Evolutionary conservation across 768 basidiomycete genomes (phyloP), one percentile per base, ranked within the genome.

Genomic region (Tricholoma sp.): DNA sequence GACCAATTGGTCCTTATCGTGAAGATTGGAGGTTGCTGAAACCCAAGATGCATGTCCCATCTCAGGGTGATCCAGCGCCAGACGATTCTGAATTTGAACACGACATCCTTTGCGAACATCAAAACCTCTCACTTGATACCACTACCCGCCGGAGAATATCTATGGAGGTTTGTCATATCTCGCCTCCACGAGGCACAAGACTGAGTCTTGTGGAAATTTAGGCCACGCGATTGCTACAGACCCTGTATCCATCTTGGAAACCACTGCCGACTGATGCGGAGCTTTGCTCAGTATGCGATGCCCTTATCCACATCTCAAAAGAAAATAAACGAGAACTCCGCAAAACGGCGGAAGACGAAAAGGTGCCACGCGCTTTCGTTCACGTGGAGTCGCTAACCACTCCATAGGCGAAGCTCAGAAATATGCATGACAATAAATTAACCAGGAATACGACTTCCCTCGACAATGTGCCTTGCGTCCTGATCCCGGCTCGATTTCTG

Each of bases 91-190:
- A 81, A 27, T 93, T 78, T 67, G 62, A 68, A 43, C 66, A 69
- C 34, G 80, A 94, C 65, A 85, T 93, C 50, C 66, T 72, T 2
- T 94, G 92, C 66, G 86, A 87, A 65, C 92, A 94, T 60, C 85
- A 79, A 21, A 74, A 71, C 0, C 69, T 92, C 52, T 79, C 82
- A 19, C 74, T 82, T 19, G 85, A 83, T 61, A 65, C 71, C 1
- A 77, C 78, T 47, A 75, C 74, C 54, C 83, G 91, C 27, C 77
- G 77, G 37, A 80, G 79, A 34, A 87, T 94, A 65, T 84, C 88
- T 29, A 64, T 59, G 27, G 74, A 84, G 74, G 91, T 85, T 58
- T 62, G 74, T 59, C 39, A 22, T 9, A 9, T 21, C 21, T 47
- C 22, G 18, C 32, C 12, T 21, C 5, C 24, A 37, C 27, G 16